Evolutionary conservation across 2,329 filamentous ascomycete genomes (phyloP).

Genomic region (Verticillium longisporum): DNA sequence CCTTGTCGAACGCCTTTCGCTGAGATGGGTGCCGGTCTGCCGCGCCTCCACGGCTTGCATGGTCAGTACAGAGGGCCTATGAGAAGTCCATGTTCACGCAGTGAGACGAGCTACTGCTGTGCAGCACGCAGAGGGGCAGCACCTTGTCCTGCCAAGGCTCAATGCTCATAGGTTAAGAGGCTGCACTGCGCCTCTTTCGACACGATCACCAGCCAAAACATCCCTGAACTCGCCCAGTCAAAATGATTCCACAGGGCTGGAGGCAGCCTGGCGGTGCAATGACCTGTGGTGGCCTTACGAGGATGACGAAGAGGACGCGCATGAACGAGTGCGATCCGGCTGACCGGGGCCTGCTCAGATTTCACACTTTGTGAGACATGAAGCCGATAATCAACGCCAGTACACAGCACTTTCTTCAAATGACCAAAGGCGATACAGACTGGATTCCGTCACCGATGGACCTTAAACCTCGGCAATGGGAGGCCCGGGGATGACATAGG

Average conservation of each 20-base stretch:
- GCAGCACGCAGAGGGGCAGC: neutral
- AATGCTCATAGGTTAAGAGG: neutral
- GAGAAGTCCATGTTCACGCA: neutral
- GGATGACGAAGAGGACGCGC: neutral
- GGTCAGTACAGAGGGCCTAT: neutral
- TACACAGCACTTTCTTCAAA: too few relatives aligned
- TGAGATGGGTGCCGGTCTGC: neutral
- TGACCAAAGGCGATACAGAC: too few relatives aligned
- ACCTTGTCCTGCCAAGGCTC: neutral
- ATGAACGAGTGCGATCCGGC: neutral
- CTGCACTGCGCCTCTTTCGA: neutral
- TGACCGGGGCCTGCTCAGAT: too few relatives aligned
- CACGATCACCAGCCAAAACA: neutral
- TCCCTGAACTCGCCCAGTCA: neutral
- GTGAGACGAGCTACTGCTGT: neutral
- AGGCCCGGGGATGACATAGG: constrained; percentile 11
- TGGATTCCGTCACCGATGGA: too few relatives aligned
- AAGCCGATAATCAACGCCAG: too few relatives aligned
- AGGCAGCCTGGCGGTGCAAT: neutral
- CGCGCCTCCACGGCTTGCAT: neutral
- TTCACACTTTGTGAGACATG: too few relatives aligned
- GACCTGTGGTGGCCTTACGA: neutral
- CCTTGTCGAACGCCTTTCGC: neutral
- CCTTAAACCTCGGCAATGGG: constrained; percentile 2
- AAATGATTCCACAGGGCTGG: neutral